Evolutionary conservation across 176 grass and related monocot species (phyloP).

Genomic region (Elymus sibiricus): DNA sequence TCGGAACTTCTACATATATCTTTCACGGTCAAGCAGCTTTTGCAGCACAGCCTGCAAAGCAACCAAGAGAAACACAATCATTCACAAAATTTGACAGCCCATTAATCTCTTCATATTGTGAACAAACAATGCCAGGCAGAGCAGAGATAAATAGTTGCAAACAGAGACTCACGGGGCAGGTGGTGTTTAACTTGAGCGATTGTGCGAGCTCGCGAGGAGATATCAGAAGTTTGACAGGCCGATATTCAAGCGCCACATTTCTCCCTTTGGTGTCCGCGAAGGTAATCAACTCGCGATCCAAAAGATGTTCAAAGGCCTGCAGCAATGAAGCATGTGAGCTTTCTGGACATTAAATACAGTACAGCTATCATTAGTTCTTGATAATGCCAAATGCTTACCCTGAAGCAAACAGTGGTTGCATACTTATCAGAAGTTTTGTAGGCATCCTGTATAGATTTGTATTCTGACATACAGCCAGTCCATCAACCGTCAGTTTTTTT

Average conservation of each 20-base stretch:
- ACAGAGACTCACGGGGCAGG: constrained; percentile 70
- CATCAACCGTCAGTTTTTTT: constrained; percentile 14
- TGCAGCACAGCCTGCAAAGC: constrained; percentile 72
- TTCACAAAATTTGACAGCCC: neutral
- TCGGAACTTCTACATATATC: constrained; percentile 54
- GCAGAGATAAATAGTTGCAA: neutral
- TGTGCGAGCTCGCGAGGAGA: constrained; percentile 65
- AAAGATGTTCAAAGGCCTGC: constrained; percentile 94
- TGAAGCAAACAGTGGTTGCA: constrained; percentile 54
- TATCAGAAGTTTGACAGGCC: constrained; percentile 77
- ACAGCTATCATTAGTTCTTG: neutral
- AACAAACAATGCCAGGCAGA: neutral
- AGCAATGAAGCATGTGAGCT: neutral
- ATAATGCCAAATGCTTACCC: constrained; percentile 44
- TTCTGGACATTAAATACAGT: neutral
- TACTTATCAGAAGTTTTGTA: constrained; percentile 96
- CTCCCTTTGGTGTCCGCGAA: constrained; percentile 65
- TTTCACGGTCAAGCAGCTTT: constrained; percentile 91
- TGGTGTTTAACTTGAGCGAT: constrained; percentile 68
- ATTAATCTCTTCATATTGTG: neutral
- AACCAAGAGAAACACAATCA: constrained; percentile 16
- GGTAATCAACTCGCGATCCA: constrained; percentile 81
- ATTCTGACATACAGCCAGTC: constrained; percentile 54
- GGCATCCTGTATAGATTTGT: constrained; percentile 89
- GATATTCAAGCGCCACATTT: constrained; percentile 64